A percentile compares a stretch with the other conserved stretches of the same genome.
Conservation (phyloP, 805 yeast species). For the Ogataea nakhonphanomensis region DNA sequence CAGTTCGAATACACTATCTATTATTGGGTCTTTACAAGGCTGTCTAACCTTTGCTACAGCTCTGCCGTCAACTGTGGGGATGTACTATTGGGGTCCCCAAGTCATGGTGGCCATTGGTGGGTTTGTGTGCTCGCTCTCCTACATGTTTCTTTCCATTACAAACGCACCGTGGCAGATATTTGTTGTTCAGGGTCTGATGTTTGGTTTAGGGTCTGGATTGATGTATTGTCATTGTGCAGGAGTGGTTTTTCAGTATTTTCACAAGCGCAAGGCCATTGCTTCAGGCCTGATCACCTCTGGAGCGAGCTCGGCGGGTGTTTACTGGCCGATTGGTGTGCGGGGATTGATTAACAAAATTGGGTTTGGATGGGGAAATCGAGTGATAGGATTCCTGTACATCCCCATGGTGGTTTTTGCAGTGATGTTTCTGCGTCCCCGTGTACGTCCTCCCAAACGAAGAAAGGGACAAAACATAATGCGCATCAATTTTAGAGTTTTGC, state of each 20-base stretch:
- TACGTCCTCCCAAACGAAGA: slow-evolving; percentile 34
- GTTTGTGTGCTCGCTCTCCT: slow-evolving; percentile 40
- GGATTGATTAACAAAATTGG: slow-evolving; percentile 36
- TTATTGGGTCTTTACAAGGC: slow-evolving; percentile 54
- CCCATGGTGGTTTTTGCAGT: slow-evolving; percentile 26
- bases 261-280: slow-evolving; percentile 53
- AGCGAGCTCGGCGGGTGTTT: slow-evolving; percentile 48
- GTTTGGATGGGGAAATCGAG: slow-evolving; percentile 50
- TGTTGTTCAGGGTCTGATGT: slow-evolving; percentile 63
- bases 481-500: slow-evolving; percentile 37
- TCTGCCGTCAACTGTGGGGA: slow-evolving; percentile 40
- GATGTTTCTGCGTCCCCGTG: slow-evolving; percentile 29
- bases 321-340: slow-evolving; percentile 47
- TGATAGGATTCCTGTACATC: slow-evolving; percentile 40
- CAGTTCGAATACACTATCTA: slow-evolving; percentile 43
- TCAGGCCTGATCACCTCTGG: slow-evolving; percentile 46
- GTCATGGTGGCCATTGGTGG: slow-evolving; percentile 40
- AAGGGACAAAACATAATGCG: slow-evolving; percentile 32
- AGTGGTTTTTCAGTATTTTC: slow-evolving; percentile 64
- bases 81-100: slow-evolving; percentile 44
- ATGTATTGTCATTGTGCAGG: slow-evolving; percentile 57
- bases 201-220: slow-evolving; percentile 55
- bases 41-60: slow-evolving; percentile 46
- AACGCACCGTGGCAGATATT: slow-evolving; percentile 62
- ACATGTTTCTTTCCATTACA: slow-evolving; percentile 55